phyloP scores from a whole-genome alignment of 1,284 basidiomycete species.

The Boletellus deceptivus region DNA sequence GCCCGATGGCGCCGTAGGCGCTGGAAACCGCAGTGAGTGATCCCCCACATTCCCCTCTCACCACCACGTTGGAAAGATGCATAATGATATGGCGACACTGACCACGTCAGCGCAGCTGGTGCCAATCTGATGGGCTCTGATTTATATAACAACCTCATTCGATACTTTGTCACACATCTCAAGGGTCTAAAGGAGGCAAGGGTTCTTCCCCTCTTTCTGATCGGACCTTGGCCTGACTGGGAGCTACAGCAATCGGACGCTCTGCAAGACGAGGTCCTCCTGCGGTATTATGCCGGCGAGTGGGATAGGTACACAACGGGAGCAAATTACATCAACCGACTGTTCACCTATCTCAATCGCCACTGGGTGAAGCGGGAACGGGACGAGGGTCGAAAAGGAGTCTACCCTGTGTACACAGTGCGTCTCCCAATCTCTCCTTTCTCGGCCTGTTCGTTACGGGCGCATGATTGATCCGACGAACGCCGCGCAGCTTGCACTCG shows the following conservation, averaged over 20 bases:
- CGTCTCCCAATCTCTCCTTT: constrained; percentile 32
- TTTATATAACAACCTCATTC: constrained; percentile 86
- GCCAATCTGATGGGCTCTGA: constrained; percentile 95
- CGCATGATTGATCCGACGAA: constrained; percentile 6
- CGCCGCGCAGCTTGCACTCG: constrained; percentile 75
- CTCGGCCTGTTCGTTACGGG: background rate
- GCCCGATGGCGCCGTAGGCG: constrained; percentile 42
- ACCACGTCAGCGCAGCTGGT: constrained; percentile 55
- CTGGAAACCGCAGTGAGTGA: constrained; percentile 61
- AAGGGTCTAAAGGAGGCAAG: constrained; percentile 63
- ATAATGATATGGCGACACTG: constrained; percentile 22
- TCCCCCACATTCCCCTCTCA: constrained; percentile 7
- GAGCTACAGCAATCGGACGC: constrained; percentile 66
- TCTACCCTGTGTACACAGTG: constrained; percentile 96
- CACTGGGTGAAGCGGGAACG: constrained; percentile 99
- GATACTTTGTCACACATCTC: constrained; percentile 83
- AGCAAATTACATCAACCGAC: constrained; percentile 92
- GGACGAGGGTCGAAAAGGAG: constrained; percentile 94
- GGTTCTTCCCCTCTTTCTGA: constrained; percentile 11
- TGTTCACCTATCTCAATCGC: constrained; percentile 97
- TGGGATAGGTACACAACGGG: constrained; percentile 98
- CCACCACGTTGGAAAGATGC: constrained; percentile 16
- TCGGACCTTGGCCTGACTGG: constrained; percentile 2
- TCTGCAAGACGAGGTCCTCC: constrained; percentile 82
- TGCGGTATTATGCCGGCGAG: constrained; percentile 89